Evolutionary conservation across 345 rosid genomes (phyloP).

Genomic region (Ceriops tagal): DNA sequence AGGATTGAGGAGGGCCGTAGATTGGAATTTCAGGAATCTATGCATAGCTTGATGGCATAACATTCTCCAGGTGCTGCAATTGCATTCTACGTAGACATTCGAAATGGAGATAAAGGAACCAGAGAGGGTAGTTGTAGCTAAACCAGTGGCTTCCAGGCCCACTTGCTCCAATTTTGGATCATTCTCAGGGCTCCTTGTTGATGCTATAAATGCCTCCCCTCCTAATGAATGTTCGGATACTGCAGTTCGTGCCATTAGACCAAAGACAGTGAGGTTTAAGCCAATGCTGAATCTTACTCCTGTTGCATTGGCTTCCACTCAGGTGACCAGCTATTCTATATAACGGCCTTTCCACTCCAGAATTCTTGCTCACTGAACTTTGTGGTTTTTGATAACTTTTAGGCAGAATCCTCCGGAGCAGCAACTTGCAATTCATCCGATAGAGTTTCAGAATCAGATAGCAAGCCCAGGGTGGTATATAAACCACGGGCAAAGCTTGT

Average conservation of each 20-base stretch:
- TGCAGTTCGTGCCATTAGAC: constrained; percentile 61
- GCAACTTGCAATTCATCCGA: constrained; percentile 37
- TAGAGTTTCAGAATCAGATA: constrained; percentile 36
- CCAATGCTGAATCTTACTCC: constrained; percentile 38
- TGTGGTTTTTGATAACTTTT: constrained; percentile 20
- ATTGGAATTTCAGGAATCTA: constrained; percentile 6
- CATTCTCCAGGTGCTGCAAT: neutral
- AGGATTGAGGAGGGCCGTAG: neutral
- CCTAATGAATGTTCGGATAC: constrained; percentile 34
- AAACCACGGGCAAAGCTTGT: constrained; percentile 88
- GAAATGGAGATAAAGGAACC: constrained; percentile 71
- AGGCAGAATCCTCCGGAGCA: constrained; percentile 43
- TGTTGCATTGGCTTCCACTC: constrained; percentile 32
- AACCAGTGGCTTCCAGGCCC: constrained; percentile 93
- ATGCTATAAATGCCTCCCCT: constrained; percentile 50
- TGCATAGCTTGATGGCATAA: neutral
- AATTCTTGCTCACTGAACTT: constrained; percentile 20
- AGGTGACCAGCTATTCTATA: constrained; percentile 36
- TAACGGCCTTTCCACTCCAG: neutral
- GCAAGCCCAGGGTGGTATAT: constrained; percentile 48
- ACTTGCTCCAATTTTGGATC: constrained; percentile 52
- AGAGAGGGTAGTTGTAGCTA: constrained; percentile 58
- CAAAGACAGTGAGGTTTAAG: constrained; percentile 71
- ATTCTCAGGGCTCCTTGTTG: constrained; percentile 70
- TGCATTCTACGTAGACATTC: neutral